Percentiles rank a stretch among this genome's conserved stretches.
phyloP scores from a whole-genome alignment of 1,139 yeast genomes.

The Saccharomyces pastorianus region DNA sequence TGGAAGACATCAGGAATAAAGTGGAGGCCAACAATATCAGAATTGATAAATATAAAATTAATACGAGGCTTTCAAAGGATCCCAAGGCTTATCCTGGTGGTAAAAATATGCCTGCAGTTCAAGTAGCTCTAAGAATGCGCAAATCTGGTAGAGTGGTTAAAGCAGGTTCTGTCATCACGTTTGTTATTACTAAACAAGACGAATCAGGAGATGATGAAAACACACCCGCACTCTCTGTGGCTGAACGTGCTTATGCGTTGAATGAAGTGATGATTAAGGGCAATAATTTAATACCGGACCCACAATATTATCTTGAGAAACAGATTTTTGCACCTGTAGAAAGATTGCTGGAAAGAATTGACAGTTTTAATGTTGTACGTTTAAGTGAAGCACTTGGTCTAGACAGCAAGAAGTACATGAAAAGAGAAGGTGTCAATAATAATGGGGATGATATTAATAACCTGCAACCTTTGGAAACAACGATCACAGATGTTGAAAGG shows the following conservation, averaged over 20 bases:
- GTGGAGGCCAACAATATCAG: conserved; percentile 56
- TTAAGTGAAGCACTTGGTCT: conserved; percentile 73
- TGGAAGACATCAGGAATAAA: conserved; percentile 53
- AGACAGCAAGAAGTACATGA: conserved; percentile 57
- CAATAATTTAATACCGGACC: conserved; percentile 56
- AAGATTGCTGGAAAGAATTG: conserved; percentile 75
- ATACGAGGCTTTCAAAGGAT: conserved; percentile 69
- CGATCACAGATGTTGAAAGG: conserved; percentile 73
- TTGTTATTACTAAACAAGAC: conserved; percentile 51
- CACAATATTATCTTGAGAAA: conserved; percentile 71
- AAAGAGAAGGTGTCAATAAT: conserved; percentile 39
- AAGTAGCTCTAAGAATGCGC: conserved; percentile 76
- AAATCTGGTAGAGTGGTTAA: conserved; percentile 75
- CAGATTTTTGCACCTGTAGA: conserved; percentile 93
- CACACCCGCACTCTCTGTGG: conserved; percentile 26
- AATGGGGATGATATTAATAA: conserved; percentile 38
- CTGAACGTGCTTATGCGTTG: conserved; percentile 74
- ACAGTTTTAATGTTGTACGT: conserved; percentile 76
- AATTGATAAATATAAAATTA: conserved; percentile 59
- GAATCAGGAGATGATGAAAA: conserved; percentile 21
- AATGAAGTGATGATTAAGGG: conserved; percentile 56
- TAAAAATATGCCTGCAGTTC: conserved; percentile 85
- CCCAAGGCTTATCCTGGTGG: conserved; percentile 70
- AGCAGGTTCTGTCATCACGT: conserved; percentile 87
- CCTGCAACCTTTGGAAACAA: conserved; percentile 71